Evolutionary conservation across 1,284 basidiomycete species (phyloP), one percentile per base, ranked within the genome.

Genomic region (Leccinum griseonigrum): DNA sequence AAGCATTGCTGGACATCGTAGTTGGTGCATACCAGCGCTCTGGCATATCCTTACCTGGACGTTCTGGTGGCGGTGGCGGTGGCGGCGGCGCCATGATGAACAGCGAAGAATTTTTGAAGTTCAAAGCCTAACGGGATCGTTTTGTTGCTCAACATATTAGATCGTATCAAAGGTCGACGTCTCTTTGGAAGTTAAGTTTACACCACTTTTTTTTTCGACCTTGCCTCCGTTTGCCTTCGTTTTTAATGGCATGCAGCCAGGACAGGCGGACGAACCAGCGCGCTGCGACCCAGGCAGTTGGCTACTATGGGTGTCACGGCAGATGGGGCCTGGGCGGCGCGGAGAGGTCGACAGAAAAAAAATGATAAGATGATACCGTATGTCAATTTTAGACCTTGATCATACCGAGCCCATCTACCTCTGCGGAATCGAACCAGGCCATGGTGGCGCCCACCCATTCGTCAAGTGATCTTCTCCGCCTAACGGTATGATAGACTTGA

Each of bases 101-200:
- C 81, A 96, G 94, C 73, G 97, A 99, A 77, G 95, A 98, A 75
- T 97, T 99, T 83, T 80, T 95, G 76, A 95, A 96, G 78, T 97
- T 98, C 85, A 92, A 96, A 71, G 82, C 87, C 16, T 93, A 97
- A 67, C 97, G 99, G 76, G 86, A 97, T 74, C 86, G 90, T 63
- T 97, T 98, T 69, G 95, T 94, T 22, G 83, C 88, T 59, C 94
- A 97, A 71, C 95, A 99, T 71, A 87, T 99, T 34, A 48, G 58
- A 57, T 51, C 46, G 3, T 38, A 4, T n/a, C 54, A 55, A 22
- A 48, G 38, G 40, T 52, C n/a, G 57, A 54, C 34, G 31, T 34
- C 52, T 26, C 34, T 48, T 28, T 3, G n/a, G 34, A 34, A 28
- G 58, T 6, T 40, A 40, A 40, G 31, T 16, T 56, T 31, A 32